Evolutionary conservation across 2,329 filamentous ascomycete species (phyloP).

Genomic region (Fonsecaea pedrosoi): DNA sequence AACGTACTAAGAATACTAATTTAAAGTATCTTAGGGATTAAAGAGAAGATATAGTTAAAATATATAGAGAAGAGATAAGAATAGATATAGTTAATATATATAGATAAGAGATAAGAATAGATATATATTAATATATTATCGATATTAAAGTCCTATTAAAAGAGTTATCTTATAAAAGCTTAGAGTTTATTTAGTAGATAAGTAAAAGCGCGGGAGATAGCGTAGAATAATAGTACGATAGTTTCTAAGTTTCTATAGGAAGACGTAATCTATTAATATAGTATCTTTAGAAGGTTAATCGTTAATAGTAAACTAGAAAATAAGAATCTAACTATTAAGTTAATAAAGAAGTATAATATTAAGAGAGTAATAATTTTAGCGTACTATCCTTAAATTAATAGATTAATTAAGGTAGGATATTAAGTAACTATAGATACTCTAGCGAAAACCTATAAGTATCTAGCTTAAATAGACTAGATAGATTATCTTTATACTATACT

Average conservation of each 20-base stretch:
- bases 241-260: slow-evolving; percentile 11
- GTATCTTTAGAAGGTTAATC: not conserved
- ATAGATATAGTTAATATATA: not conserved
- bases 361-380: no score
- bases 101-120: not conserved
- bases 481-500: no score
- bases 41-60: no score
- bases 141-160: not conserved
- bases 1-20: not conserved
- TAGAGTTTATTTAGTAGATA: not conserved
- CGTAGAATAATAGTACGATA: not conserved
- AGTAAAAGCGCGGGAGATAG: not conserved
- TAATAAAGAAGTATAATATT: no score
- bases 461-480: no score
- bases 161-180: slow-evolving; percentile 3
- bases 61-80: no score
- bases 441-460: no score
- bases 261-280: not conserved
- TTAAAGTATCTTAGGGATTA: not conserved
- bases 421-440: no score
- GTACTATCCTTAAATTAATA: no score
- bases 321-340: no score
- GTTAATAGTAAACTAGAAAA: not conserved
- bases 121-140: not conserved
- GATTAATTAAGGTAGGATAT: no score